Evolutionary conservation across 163 green algal species (phyloP).

Genomic region (Chlamydomonas reinhardtii): DNA sequence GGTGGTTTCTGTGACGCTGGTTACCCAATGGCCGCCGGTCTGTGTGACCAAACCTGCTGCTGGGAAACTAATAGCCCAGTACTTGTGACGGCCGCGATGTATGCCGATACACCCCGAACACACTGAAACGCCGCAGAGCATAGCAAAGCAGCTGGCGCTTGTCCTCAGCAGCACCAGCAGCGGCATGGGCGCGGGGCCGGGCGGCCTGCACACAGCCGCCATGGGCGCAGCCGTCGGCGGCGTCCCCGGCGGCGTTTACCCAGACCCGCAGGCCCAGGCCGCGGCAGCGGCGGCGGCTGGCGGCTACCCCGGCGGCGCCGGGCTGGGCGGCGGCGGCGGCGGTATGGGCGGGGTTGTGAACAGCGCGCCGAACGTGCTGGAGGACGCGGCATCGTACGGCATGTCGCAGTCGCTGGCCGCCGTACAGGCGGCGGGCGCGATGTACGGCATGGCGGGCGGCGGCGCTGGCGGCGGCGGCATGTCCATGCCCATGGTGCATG

Average conservation of each 20-base stretch:
- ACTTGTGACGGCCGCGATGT: no score
- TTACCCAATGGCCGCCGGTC: no score
- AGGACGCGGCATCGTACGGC: background rate
- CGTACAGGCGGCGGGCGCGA: background rate
- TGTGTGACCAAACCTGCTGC: no score
- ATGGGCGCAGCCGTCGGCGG: background rate
- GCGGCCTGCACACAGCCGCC: slow-evolving; percentile 3
- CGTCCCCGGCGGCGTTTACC: background rate
- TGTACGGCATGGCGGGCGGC: background rate
- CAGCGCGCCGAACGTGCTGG: background rate
- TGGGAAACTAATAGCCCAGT: no score
- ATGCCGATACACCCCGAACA: no score
- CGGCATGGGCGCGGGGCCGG: background rate
- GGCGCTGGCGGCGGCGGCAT: no score
- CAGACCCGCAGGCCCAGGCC: background rate
- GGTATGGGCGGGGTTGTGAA: background rate
- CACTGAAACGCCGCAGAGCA: slow-evolving; percentile 11
- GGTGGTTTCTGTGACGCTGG: no score
- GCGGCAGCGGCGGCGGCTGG: background rate
- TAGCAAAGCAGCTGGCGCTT: slow-evolving; percentile 57
- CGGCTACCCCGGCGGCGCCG: background rate
- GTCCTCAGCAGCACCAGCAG: slow-evolving; percentile 47
- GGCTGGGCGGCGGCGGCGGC: background rate
- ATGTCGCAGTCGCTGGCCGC: background rate
- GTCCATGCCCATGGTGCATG: background rate